These are phyloP conservation scores for Ogataea thermomethanolica DNA, from an alignment of 805 yeast species.

Conservation along the genomic window DNA sequence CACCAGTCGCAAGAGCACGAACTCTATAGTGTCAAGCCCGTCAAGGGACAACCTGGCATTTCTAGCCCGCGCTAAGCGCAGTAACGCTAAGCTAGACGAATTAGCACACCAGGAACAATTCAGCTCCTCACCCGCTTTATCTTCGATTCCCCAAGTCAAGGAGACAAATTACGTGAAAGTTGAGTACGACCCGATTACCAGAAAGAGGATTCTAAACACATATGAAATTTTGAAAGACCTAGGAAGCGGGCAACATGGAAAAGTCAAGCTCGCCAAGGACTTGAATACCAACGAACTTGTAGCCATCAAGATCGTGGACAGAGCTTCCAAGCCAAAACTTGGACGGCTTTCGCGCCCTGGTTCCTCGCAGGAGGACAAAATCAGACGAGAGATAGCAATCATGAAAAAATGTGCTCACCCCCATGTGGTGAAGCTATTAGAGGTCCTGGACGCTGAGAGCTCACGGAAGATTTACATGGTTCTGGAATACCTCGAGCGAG, in stretches of 20 bases:
- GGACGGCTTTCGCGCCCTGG: conserved; percentile 38
- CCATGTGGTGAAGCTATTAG: conserved; percentile 81
- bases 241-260: conserved; percentile 98
- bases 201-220: conserved; percentile 78
- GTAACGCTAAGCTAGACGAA: conserved; percentile 8
- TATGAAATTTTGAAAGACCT: conserved; percentile 85
- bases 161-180: conserved; percentile 78
- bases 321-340: conserved; percentile 55
- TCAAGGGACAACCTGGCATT: conserved; percentile 18
- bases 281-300: conserved; percentile 59
- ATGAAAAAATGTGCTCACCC: conserved; percentile 91
- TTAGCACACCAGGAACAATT: conserved; percentile 6
- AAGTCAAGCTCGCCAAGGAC: conserved; percentile 86
- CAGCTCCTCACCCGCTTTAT: not conserved
- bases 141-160: conserved; percentile 47
- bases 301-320: conserved; percentile 91
- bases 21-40: conserved; percentile 12
- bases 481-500: conserved; percentile 83
- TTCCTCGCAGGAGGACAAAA: conserved; percentile 57
- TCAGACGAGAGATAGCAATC: conserved; percentile 85
- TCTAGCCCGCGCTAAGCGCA: conserved; percentile 11
- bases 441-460: conserved; percentile 81
- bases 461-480: conserved; percentile 87
- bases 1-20: conserved; percentile 13
- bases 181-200: conserved; percentile 85